phyloP scores from a whole-genome alignment of 768 basidiomycete genomes.

The Boletus rufocinnamomeus region DNA sequence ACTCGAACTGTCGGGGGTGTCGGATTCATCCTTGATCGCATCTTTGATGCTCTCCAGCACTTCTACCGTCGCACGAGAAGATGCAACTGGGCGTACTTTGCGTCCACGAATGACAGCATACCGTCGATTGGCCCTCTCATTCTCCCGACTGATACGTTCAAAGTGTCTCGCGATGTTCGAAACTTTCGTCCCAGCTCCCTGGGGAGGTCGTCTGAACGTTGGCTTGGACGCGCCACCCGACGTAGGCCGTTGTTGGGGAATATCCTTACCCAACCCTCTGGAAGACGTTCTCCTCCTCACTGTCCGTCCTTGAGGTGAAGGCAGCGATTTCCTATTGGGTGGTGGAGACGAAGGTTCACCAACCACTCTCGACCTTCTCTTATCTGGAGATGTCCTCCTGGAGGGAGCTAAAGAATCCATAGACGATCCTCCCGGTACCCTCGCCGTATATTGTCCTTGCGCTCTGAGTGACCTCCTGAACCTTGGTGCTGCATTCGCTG shows the following conservation, averaged over 20 bases:
- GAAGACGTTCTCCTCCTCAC: slow-evolving; percentile 39
- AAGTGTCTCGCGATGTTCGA: slow-evolving; percentile 89
- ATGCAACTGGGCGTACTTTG: slow-evolving; percentile 87
- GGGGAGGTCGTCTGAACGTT: slow-evolving; percentile 54
- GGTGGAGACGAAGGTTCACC: slow-evolving; percentile 40
- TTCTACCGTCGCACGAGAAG: slow-evolving; percentile 84
- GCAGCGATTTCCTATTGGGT: slow-evolving; percentile 24
- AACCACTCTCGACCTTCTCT: slow-evolving; percentile 43
- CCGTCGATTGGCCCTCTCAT: slow-evolving; percentile 70
- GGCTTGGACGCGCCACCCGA: slow-evolving; percentile 44
- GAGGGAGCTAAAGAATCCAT: slow-evolving; percentile 63
- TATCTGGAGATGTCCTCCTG: slow-evolving; percentile 74
- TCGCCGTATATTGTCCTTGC: slow-evolving; percentile 48
- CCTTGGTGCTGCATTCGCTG: slow-evolving; percentile 85
- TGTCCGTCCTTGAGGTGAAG: slow-evolving; percentile 37
- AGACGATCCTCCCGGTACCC: slow-evolving; percentile 43
- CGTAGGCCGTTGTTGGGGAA: slow-evolving; percentile 43
- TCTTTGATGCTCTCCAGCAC: slow-evolving; percentile 89
- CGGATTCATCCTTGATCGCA: slow-evolving; percentile 85
- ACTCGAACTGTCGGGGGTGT: slow-evolving; percentile 64
- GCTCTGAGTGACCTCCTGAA: slow-evolving; percentile 53
- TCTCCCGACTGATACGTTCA: slow-evolving; percentile 78
- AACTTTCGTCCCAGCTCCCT: slow-evolving; percentile 65
- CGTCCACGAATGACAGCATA: slow-evolving; percentile 87
- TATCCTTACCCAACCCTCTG: slow-evolving; percentile 40